Percentiles rank a stretch among this genome's conserved stretches.
These are phyloP conservation scores for Talaromyces wortmannii DNA, from an alignment of 495 filamentous ascomycete genomes.

Conservation along the genomic window DNA sequence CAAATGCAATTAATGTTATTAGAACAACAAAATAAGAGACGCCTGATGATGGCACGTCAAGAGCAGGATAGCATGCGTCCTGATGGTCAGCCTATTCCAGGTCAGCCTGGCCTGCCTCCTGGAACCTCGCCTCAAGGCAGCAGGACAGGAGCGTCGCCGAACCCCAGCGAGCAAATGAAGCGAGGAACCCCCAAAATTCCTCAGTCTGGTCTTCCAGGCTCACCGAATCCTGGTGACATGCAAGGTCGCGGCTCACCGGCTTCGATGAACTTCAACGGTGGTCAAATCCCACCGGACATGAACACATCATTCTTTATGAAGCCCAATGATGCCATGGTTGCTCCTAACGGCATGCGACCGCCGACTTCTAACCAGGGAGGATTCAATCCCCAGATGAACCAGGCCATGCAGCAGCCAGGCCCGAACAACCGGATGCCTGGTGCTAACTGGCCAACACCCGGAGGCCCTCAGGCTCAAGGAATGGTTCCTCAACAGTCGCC, in stretches of 20 bases:
- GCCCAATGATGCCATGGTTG: slow-evolving; percentile 44
- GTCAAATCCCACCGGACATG: slow-evolving; percentile 63
- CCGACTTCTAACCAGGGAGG: slow-evolving; percentile 75
- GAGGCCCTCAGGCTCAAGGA: slow-evolving; percentile 35
- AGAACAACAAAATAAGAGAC: slow-evolving; percentile 97
- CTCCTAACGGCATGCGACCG: slow-evolving; percentile 74
- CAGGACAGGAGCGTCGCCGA: slow-evolving; percentile 79
- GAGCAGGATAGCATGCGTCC: slow-evolving; percentile 78
- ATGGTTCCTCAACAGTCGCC: slow-evolving; percentile 44
- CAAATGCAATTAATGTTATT: slow-evolving; percentile 99
- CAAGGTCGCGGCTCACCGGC: slow-evolving; percentile 79
- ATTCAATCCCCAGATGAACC: slow-evolving; percentile 61
- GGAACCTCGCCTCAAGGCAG: slow-evolving; percentile 78
- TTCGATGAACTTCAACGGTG: slow-evolving; percentile 66
- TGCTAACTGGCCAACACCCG: slow-evolving; percentile 45
- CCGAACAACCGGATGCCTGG: slow-evolving; percentile 42
- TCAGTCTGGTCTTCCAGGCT: slow-evolving; percentile 64
- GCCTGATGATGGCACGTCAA: slow-evolving; percentile 92
- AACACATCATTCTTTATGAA: slow-evolving; percentile 47
- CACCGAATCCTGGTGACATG: slow-evolving; percentile 71
- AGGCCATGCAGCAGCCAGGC: slow-evolving; percentile 31
- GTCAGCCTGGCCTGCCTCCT: slow-evolving; percentile 46
- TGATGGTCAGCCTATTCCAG: slow-evolving; percentile 53
- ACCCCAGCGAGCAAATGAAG: slow-evolving; percentile 84
- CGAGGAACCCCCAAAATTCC: slow-evolving; percentile 84